Evolutionary conservation across 2,329 filamentous ascomycete genomes (phyloP), one percentile per base, ranked within the genome.

Genomic region (Ceratocystis destructans): DNA sequence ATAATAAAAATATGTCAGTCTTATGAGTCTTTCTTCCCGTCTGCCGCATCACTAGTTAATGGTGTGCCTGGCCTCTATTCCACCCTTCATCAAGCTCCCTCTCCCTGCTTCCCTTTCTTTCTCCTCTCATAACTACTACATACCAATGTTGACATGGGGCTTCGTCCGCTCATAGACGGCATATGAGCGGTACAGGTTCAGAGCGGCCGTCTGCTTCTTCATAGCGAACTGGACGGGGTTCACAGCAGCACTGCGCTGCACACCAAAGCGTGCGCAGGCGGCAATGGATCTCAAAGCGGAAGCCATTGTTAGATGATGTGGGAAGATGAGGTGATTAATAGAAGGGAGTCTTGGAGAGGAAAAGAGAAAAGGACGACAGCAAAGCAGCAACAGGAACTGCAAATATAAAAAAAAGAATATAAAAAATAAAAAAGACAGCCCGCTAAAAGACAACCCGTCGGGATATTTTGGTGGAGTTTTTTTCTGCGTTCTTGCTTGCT

Each of bases 121-220:
- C 45, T 7, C 3, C 22, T 4, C 12, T 28, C 17, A 10, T 57
- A 31, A 48, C 61, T 8, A 17, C 37, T 37, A 68, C 81, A 71
- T 82, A 89, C 94, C 94, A 75, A 99, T 94, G 81, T 99, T 99
- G 71, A 99, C 93, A 77, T 99, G 94, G 68, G 94, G 94, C 84
- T 99, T 99, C 75, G 82, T 86, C 75, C 94, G 87, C 83, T 95
- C 86, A 76, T 88, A 99, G 67, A 82, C 81, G 69, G 85, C 85
- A 72, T 87, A 87, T 74, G 80, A 80, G 71, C 85, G 81, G 75
- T 83, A 82, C 73, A 87, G 78, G 77, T 85, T 86, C 73, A 87
- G 79, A 71, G 82, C 81, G 74, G 83, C 84, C 76, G 83, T 84
- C 76, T 86, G 83, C 71, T 79, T 78, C 73, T 81, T 82, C 73